Conservation (phyloP, 2,329 filamentous ascomycete genomes). For the Exophiala xenobiotica region DNA sequence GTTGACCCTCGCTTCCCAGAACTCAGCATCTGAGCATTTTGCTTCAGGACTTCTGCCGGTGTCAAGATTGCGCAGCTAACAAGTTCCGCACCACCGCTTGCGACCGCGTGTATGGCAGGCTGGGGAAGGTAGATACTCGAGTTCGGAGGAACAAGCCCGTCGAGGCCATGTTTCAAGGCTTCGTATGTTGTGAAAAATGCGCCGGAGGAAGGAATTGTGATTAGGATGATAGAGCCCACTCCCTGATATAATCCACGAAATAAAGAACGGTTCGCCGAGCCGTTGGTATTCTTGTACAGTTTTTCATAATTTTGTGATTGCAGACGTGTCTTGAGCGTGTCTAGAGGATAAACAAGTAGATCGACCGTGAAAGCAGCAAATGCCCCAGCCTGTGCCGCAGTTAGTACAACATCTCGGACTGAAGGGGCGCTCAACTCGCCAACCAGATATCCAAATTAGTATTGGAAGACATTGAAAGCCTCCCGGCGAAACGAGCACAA, state of each 20-base stretch:
- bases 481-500: background rate
- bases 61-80: slow-evolving; percentile 84
- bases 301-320: slow-evolving; percentile 74
- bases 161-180: slow-evolving; percentile 65
- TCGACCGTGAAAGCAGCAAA: slow-evolving; percentile 84
- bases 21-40: slow-evolving; percentile 82
- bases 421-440: slow-evolving; percentile 42
- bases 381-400: slow-evolving; percentile 66
- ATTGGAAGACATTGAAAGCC: slow-evolving; percentile 45
- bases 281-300: slow-evolving; percentile 53
- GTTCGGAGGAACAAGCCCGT: slow-evolving; percentile 48
- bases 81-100: slow-evolving; percentile 75
- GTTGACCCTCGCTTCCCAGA: slow-evolving; percentile 38
- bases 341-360: slow-evolving; percentile 79
- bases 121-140: slow-evolving; percentile 55
- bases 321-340: slow-evolving; percentile 83
- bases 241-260: slow-evolving; percentile 83
- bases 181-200: slow-evolving; percentile 92
- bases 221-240: slow-evolving; percentile 77
- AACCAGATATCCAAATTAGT: slow-evolving; percentile 58
- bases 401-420: background rate
- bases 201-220: slow-evolving; percentile 85
- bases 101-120: slow-evolving; percentile 68
- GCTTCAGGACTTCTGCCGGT: slow-evolving; percentile 87
- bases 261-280: slow-evolving; percentile 49